These are phyloP conservation scores for Phytophthora uliginosa DNA, from an alignment of 352 stramenopile species.

Conservation along the genomic window DNA sequence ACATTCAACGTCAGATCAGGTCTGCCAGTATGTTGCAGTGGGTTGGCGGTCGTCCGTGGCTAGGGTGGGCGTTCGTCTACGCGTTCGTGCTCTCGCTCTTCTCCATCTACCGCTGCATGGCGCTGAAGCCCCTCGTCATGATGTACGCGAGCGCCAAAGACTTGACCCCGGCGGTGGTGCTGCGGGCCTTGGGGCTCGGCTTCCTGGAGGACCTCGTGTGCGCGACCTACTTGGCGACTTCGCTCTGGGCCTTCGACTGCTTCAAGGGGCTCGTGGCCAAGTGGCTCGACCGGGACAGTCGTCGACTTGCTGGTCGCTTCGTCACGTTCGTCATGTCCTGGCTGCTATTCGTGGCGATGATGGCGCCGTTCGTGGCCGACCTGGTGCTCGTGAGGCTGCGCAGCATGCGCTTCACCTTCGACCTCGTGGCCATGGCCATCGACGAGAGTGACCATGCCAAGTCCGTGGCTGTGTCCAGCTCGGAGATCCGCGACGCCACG, in stretches of 20 bases:
- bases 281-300: not conserved
- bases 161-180: constrained; percentile 22
- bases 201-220: constrained; percentile 56
- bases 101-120: constrained; percentile 30
- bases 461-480: constrained; percentile 37
- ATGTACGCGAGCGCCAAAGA: constrained; percentile 36
- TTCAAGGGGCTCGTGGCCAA: constrained; percentile 3
- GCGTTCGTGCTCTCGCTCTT: constrained; percentile 35
- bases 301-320: constrained; percentile 3
- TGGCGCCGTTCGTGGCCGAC: constrained; percentile 44
- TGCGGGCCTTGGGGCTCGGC: constrained; percentile 35
- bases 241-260: constrained; percentile 28
- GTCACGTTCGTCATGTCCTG: constrained; percentile 41
- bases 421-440: constrained; percentile 47
- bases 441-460: constrained; percentile 43
- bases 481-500: constrained; percentile 27
- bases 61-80: constrained; percentile 53
- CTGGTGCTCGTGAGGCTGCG: constrained; percentile 47
- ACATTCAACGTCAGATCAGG: not conserved
- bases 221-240: constrained; percentile 34
- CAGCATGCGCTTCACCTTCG: constrained; percentile 58
- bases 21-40: not conserved
- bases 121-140: constrained; percentile 32
- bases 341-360: constrained; percentile 33
- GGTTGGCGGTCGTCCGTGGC: constrained; percentile 9